Percentiles rank a stretch among this genome's conserved stretches.
phyloP scores from a whole-genome alignment of 2,329 filamentous ascomycete species.

The Sarocladium brachiariae region DNA sequence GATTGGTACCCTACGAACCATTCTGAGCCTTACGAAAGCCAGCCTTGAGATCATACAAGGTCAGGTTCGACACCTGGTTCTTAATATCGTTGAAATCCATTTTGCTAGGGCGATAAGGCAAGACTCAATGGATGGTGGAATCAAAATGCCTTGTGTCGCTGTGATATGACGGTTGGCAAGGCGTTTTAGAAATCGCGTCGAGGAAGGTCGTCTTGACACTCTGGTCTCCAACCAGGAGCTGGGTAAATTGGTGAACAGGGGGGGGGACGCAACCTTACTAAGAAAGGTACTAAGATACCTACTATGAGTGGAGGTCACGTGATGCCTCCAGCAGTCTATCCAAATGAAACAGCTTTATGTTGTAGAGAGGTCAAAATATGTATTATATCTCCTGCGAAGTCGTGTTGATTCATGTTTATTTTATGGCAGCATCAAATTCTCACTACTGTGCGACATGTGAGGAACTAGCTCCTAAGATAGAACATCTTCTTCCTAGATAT shows the following conservation, averaged over 20 bases:
- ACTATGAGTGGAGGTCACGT: background rate
- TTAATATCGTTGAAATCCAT: conserved; percentile 87
- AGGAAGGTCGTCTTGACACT: conserved; percentile 6
- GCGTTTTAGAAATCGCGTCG: conserved; percentile 1
- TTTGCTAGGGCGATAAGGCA: conserved; percentile 19
- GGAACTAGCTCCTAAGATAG: too few species aligned
- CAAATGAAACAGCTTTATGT: too few species aligned
- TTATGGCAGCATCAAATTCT: too few species aligned
- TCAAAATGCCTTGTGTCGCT: background rate
- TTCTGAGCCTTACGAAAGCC: conserved; percentile 94
- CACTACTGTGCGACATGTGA: too few species aligned
- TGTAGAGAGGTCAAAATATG: too few species aligned
- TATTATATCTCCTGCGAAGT: background rate
- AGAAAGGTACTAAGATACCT: background rate
- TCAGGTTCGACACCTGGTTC: conserved; percentile 84
- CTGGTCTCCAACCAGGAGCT: conserved; percentile 1
- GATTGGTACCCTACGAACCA: conserved; percentile 49
- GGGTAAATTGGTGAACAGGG: background rate
- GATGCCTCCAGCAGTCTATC: background rate
- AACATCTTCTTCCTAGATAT: too few species aligned
- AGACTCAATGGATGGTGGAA: background rate
- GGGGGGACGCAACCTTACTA: conserved; percentile 1
- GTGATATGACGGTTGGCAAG: background rate
- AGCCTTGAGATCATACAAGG: conserved; percentile 91
- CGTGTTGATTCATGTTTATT: too few species aligned